Conservation (phyloP, 768 basidiomycete genomes). For the Leccinum barrowsii region DNA sequence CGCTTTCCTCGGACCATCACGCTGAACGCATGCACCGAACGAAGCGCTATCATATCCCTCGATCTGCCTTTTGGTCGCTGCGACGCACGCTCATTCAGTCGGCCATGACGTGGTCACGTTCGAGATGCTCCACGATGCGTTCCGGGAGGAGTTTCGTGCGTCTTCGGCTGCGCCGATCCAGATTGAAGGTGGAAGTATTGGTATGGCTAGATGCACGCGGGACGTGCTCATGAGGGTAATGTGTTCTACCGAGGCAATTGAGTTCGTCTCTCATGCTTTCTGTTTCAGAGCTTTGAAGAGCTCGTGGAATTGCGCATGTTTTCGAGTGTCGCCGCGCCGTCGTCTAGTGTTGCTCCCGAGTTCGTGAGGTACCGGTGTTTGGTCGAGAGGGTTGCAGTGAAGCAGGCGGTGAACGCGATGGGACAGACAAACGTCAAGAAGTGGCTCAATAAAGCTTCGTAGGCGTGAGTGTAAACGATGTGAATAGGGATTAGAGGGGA, state of each 20-base stretch:
- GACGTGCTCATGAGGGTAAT: slow-evolving; percentile 61
- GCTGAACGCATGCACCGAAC: slow-evolving; percentile 1
- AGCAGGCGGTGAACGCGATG: slow-evolving; percentile 58
- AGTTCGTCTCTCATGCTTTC: slow-evolving; percentile 1
- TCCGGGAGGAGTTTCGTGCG: slow-evolving; percentile 69
- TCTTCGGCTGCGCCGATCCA: slow-evolving; percentile 74
- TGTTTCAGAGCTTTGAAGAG: slow-evolving; percentile 68
- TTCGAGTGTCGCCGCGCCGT: slow-evolving; percentile 44
- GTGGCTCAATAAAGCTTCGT: slow-evolving; percentile 62
- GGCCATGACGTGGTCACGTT: slow-evolving; percentile 85
- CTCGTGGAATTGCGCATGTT: slow-evolving; percentile 60
- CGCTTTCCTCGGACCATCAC: neutral
- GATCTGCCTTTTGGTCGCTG: slow-evolving; percentile 82
- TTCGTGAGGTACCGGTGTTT: slow-evolving; percentile 74
- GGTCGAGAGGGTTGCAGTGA: slow-evolving; percentile 62
- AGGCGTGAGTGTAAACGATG: neutral
- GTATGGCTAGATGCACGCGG: slow-evolving; percentile 66
- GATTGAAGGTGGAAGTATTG: slow-evolving; percentile 68
- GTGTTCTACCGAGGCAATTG: slow-evolving; percentile 36
- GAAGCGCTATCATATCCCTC: slow-evolving; percentile 74
- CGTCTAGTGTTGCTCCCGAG: slow-evolving; percentile 53
- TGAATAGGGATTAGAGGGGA: neutral
- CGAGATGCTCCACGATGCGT: slow-evolving; percentile 82
- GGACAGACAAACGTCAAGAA: slow-evolving; percentile 73
- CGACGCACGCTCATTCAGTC: slow-evolving; percentile 67